A percentile compares a stretch with the other conserved stretches of the same genome.
Evolutionary conservation across 2,329 filamentous ascomycete species (phyloP).

Genomic region (Pyrenochaeta sp.): DNA sequence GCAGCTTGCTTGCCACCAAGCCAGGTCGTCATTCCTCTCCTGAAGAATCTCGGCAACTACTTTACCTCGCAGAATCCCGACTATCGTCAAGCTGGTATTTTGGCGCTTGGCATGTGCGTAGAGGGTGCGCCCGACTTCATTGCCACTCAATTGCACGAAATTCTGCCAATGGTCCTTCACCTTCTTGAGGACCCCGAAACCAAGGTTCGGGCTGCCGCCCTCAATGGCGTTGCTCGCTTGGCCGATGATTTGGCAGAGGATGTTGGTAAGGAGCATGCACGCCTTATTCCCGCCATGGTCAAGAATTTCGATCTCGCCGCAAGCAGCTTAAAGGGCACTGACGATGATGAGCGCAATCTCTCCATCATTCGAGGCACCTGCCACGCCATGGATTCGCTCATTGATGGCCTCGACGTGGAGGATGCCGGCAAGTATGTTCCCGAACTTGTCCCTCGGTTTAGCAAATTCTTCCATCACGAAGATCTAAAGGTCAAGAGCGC

Average conservation of each 20-base stretch:
- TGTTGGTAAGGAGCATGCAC: slow-evolving; percentile 82
- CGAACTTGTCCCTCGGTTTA: slow-evolving; percentile 84
- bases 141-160: slow-evolving; percentile 84
- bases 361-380: slow-evolving; percentile 90
- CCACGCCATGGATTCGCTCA: slow-evolving; percentile 88
- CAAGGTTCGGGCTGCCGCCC: slow-evolving; percentile 83
- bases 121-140: slow-evolving; percentile 98
- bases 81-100: slow-evolving; percentile 86
- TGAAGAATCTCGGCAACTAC: slow-evolving; percentile 85
- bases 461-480: slow-evolving; percentile 80
- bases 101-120: slow-evolving; percentile 91
- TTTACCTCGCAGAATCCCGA: slow-evolving; percentile 77
- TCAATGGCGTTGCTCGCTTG: slow-evolving; percentile 86
- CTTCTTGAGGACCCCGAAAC: slow-evolving; percentile 85
- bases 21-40: slow-evolving; percentile 90
- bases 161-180: slow-evolving; percentile 84
- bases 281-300: slow-evolving; percentile 82
- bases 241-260: slow-evolving; percentile 94
- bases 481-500: slow-evolving; percentile 91
- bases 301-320: slow-evolving; percentile 87
- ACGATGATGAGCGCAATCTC: slow-evolving; percentile 77
- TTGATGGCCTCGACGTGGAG: slow-evolving; percentile 81
- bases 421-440: slow-evolving; percentile 83
- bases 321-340: slow-evolving; percentile 66
- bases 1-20: slow-evolving; percentile 88